phyloP scores from a whole-genome alignment of 768 basidiomycete species.

The Phallus indusiatus region DNA sequence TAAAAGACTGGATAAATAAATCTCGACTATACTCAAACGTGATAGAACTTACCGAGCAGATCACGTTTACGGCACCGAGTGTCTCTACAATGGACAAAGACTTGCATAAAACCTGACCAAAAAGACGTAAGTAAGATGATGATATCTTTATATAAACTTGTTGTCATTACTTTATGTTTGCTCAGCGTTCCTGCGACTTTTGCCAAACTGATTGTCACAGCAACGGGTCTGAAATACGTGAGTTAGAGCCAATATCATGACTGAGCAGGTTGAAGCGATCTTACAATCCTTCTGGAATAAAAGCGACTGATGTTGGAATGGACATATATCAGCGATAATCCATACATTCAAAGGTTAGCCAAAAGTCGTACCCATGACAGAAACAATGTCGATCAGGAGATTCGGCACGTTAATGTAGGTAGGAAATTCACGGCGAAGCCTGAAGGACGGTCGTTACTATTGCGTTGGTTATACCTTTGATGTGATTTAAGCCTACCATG shows the following conservation, averaged over 20 bases:
- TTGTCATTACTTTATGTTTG: constrained; percentile 33
- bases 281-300: constrained; percentile 40
- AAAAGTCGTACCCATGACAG: constrained; percentile 36
- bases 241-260: too few relatives aligned
- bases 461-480: background rate
- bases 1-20: background rate
- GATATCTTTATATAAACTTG: too few relatives aligned
- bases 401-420: constrained; percentile 38
- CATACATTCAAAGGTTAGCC: too few relatives aligned
- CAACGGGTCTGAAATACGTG: constrained; percentile 41
- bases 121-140: too few relatives aligned
- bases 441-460: constrained; percentile 15
- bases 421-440: constrained; percentile 32
- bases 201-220: constrained; percentile 45
- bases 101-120: constrained; percentile 21
- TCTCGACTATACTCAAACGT: background rate
- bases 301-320: constrained; percentile 27
- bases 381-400: constrained; percentile 49
- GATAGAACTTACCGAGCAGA: constrained; percentile 26
- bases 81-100: constrained; percentile 59
- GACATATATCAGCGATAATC: too few relatives aligned
- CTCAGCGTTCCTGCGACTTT: constrained; percentile 36
- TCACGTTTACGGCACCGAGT: constrained; percentile 49
- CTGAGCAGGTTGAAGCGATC: too few relatives aligned
- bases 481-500: constrained; percentile 29